Conservation (phyloP, 2,329 filamentous ascomycete species). For the Calonectria pteridis region DNA sequence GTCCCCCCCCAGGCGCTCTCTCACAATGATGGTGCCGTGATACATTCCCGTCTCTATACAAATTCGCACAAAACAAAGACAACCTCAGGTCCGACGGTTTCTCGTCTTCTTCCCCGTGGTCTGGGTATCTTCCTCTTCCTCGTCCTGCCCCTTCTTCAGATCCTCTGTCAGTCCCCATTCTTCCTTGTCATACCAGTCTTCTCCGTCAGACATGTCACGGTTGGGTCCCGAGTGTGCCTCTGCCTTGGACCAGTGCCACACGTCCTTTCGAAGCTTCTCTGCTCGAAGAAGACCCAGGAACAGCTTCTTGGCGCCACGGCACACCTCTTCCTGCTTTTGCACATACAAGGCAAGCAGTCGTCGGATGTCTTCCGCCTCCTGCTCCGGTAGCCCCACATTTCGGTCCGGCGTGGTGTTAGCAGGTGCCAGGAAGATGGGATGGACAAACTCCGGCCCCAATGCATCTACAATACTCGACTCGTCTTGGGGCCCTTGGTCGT, state of each 20-base stretch:
- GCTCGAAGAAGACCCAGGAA: slow-evolving; percentile 79
- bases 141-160: slow-evolving; percentile 84
- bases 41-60: slow-evolving; percentile 3
- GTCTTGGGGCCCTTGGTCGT: slow-evolving; percentile 21
- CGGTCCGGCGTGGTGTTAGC: slow-evolving; percentile 72
- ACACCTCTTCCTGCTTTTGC: slow-evolving; percentile 88
- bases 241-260: slow-evolving; percentile 82
- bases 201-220: slow-evolving; percentile 85
- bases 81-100: slow-evolving; percentile 57
- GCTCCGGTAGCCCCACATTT: slow-evolving; percentile 77
- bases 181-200: slow-evolving; percentile 89
- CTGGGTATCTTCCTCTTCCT: slow-evolving; percentile 81
- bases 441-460: slow-evolving; percentile 68
- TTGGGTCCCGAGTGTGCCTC: slow-evolving; percentile 77
- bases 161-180: slow-evolving; percentile 82
- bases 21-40: background rate
- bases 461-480: slow-evolving; percentile 18
- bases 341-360: slow-evolving; percentile 81
- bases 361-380: slow-evolving; percentile 83
- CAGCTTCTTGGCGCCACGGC: slow-evolving; percentile 75
- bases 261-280: slow-evolving; percentile 77
- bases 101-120: slow-evolving; percentile 72
- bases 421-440: slow-evolving; percentile 81
- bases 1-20: slow-evolving; percentile 7
- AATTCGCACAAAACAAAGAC: slow-evolving; percentile 16